Percentiles rank a stretch among this genome's conserved stretches.
phyloP scores from a whole-genome alignment of 176 grass and related monocot genomes.

The Musa troglodytarum region DNA sequence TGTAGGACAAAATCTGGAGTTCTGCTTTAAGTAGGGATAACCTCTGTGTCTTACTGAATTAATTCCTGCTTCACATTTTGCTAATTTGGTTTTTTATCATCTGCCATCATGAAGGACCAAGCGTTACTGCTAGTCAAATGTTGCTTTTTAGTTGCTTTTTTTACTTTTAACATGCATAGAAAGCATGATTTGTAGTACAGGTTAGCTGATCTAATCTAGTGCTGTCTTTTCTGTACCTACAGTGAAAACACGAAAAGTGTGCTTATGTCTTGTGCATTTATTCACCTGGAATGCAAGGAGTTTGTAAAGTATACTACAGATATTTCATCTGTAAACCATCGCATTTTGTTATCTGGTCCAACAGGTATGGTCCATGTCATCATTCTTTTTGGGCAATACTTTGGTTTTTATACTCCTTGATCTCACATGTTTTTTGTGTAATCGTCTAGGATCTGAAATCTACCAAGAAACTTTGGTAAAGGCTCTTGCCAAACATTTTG shows the following conservation, averaged over 20 bases:
- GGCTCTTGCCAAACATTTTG: slow-evolving; percentile 81
- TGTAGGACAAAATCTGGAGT: no score
- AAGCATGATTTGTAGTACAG: neutral
- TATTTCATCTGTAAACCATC: slow-evolving; percentile 91
- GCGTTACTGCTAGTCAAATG: no score
- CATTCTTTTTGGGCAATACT: neutral
- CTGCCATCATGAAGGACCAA: no score
- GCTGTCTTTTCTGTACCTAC: slow-evolving; percentile 20
- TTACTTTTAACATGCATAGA: neutral
- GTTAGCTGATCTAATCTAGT: neutral
- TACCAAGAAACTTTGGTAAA: slow-evolving; percentile 96
- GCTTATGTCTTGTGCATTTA: slow-evolving; percentile 72
- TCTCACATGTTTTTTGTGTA: slow-evolving; percentile 11
- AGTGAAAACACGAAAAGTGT: slow-evolving; percentile 90
- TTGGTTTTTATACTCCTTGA: slow-evolving; percentile 23
- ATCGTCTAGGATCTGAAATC: slow-evolving; percentile 77
- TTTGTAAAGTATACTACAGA: slow-evolving; percentile 58
- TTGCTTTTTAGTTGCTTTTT: no score
- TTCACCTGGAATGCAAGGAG: slow-evolving; percentile 92
- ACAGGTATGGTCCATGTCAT: slow-evolving; percentile 42
- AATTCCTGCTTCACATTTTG: neutral
- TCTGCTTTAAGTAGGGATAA: no score
- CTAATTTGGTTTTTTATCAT: neutral
- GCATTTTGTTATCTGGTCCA: slow-evolving; percentile 92
- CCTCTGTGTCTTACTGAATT: no score